A percentile compares a stretch with the other conserved stretches of the same genome.
Conservation (phyloP, 2,329 filamentous ascomycete species). For the Nigrospora oryzae region DNA sequence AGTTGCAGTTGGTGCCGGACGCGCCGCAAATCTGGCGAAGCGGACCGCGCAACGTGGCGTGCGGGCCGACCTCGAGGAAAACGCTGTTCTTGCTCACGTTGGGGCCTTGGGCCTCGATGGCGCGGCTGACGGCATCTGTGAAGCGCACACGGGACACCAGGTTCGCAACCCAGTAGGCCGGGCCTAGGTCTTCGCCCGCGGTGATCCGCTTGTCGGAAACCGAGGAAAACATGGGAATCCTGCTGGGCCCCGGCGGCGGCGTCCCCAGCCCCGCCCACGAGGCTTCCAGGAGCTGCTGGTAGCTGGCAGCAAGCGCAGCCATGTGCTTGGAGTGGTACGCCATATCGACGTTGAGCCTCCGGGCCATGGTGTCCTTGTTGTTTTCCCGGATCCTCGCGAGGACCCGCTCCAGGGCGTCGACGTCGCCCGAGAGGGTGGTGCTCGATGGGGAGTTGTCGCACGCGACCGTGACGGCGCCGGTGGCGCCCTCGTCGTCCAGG, state of each 20-base stretch:
- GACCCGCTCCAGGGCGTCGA: slow-evolving; percentile 10
- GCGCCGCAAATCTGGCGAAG: slow-evolving; percentile 8
- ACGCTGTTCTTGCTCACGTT: not conserved
- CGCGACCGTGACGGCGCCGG: slow-evolving; percentile 14
- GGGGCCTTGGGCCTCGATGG: not conserved
- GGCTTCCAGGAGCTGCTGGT: slow-evolving; percentile 2
- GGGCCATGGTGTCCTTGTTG: slow-evolving; percentile 19
- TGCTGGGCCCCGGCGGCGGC: not conserved
- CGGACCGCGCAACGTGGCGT: slow-evolving; percentile 12
- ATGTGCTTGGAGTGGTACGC: slow-evolving; percentile 31
- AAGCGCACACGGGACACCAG: slow-evolving; percentile 19
- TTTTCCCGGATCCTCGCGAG: slow-evolving; percentile 18
- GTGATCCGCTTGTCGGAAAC: slow-evolving; percentile 18
- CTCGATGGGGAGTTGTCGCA: slow-evolving; percentile 22
- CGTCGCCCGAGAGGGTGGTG: slow-evolving; percentile 19
- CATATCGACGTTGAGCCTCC: slow-evolving; percentile 26
- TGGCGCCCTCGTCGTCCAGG: slow-evolving; percentile 8
- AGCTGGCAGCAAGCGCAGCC: slow-evolving; percentile 7
- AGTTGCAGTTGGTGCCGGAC: not conserved
- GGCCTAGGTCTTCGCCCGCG: slow-evolving; percentile 13
- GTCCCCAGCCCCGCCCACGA: slow-evolving; percentile 5
- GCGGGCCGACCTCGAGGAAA: slow-evolving; percentile 15
- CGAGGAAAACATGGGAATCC: not conserved
- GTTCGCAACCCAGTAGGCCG: slow-evolving; percentile 16
- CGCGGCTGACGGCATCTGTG: slow-evolving; percentile 22